Conservation (phyloP, 1,284 basidiomycete genomes). For the Entoloma clypeatum region DNA sequence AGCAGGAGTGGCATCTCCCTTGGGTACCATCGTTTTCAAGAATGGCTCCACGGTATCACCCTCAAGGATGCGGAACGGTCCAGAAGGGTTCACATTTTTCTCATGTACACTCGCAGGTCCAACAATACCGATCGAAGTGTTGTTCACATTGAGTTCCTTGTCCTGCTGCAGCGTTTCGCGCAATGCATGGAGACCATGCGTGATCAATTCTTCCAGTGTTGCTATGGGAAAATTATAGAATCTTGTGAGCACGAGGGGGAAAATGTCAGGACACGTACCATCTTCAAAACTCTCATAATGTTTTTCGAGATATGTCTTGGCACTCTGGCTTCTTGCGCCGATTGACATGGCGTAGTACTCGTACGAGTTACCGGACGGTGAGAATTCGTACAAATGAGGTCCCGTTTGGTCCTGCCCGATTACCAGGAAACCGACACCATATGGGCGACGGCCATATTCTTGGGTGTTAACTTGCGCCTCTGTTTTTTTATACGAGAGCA, state of each 20-base stretch:
- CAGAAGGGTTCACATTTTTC: slow-evolving; percentile 43
- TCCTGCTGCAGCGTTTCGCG: slow-evolving; percentile 96
- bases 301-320: slow-evolving; percentile 97
- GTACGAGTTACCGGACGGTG: slow-evolving; percentile 94
- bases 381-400: slow-evolving; percentile 98
- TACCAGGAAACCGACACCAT: slow-evolving; percentile 98
- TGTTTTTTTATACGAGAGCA: slow-evolving; percentile 28
- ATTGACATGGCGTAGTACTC: slow-evolving; percentile 99
- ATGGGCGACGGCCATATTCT: slow-evolving; percentile 95
- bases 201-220: slow-evolving; percentile 80
- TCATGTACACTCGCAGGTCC: slow-evolving; percentile 66
- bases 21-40: slow-evolving; percentile 68
- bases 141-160: slow-evolving; percentile 87
- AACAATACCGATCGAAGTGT: slow-evolving; percentile 92
- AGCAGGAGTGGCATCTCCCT: slow-evolving; percentile 45
- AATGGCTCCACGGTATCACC: slow-evolving; percentile 70
- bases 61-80: slow-evolving; percentile 77
- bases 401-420: slow-evolving; percentile 94
- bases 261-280: slow-evolving; percentile 48
- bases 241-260: slow-evolving; percentile 4
- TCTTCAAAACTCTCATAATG: slow-evolving; percentile 86
- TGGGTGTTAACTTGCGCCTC: slow-evolving; percentile 99
- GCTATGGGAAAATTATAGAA: slow-evolving; percentile 40
- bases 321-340: slow-evolving; percentile 94
- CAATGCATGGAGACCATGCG: slow-evolving; percentile 89